Evolutionary conservation across 1,139 yeast genomes (phyloP).

Genomic region (Suhomyces ambrosiae): DNA sequence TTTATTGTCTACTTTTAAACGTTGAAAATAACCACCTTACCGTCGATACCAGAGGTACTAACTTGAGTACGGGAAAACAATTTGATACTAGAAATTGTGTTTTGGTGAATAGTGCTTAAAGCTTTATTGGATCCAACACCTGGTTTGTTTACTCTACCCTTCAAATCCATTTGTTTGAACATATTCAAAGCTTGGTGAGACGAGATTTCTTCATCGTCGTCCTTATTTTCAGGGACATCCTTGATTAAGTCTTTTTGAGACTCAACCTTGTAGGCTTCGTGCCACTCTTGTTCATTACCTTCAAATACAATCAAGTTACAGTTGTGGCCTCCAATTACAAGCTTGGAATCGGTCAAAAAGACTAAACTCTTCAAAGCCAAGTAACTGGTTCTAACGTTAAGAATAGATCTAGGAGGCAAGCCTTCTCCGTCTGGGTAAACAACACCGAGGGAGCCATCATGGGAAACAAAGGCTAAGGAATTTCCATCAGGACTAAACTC

Average conservation of each 20-base stretch:
- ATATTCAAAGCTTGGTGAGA: constrained; percentile 87
- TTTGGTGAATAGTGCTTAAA: constrained; percentile 83
- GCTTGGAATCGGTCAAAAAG: constrained; percentile 64
- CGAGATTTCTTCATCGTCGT: constrained; percentile 60
- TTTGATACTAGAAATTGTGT: constrained; percentile 78
- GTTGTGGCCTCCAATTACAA: constrained; percentile 90
- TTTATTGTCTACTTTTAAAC: constrained; percentile 13
- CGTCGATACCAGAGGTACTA: constrained; percentile 70
- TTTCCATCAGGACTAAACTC: constrained; percentile 82
- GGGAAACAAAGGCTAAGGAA: constrained; percentile 75
- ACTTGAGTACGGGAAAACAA: constrained; percentile 53
- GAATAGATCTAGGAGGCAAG: constrained; percentile 45
- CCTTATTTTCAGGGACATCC: constrained; percentile 36
- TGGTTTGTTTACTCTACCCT: constrained; percentile 69
- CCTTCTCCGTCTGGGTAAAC: constrained; percentile 79
- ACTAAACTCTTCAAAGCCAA: constrained; percentile 80
- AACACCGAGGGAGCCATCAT: constrained; percentile 74
- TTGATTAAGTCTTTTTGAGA: constrained; percentile 47
- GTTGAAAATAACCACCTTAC: constrained; percentile 74
- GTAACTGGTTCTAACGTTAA: constrained; percentile 64
- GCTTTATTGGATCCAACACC: constrained; percentile 44
- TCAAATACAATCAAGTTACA: constrained; percentile 86
- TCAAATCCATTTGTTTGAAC: constrained; percentile 94
- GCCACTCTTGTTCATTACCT: constrained; percentile 73
- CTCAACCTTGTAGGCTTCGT: constrained; percentile 64